phyloP scores from a whole-genome alignment of 1,284 basidiomycete species.

The Lentinus polychrous region DNA sequence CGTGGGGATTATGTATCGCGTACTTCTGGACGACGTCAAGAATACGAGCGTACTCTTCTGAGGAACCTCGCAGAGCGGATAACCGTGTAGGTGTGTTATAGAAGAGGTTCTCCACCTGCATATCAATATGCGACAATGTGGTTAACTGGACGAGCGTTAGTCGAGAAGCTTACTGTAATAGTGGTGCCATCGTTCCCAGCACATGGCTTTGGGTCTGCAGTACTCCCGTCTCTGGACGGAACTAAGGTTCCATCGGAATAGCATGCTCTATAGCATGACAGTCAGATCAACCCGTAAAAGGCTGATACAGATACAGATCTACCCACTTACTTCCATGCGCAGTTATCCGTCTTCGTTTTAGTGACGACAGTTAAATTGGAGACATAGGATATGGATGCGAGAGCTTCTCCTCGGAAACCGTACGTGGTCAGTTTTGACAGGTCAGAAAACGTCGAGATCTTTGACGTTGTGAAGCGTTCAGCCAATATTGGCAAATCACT shows the following conservation, averaged over 20 bases:
- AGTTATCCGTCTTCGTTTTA: conserved; percentile 75
- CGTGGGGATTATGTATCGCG: conserved; percentile 85
- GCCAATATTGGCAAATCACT: conserved; percentile 86
- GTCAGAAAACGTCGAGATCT: conserved; percentile 84
- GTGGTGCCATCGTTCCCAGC: conserved; percentile 95
- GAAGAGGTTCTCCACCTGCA: conserved; percentile 90
- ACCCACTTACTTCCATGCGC: conserved; percentile 83
- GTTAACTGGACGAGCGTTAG: neutral
- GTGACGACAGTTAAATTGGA: conserved; percentile 85
- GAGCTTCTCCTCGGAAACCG: conserved; percentile 95
- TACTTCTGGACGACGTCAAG: conserved; percentile 94
- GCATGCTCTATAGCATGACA: conserved; percentile 49
- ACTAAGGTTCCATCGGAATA: conserved; percentile 75
- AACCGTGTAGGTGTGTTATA: conserved; percentile 91
- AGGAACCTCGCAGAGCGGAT: conserved; percentile 76
- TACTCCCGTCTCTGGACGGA: conserved; percentile 61
- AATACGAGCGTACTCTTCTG: conserved; percentile 91
- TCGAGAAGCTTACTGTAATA: conserved; percentile 56
- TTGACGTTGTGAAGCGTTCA: conserved; percentile 95
- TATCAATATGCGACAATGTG: conserved; percentile 6
- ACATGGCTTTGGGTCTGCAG: conserved; percentile 76
- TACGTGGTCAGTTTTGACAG: conserved; percentile 85
- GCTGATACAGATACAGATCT: neutral
- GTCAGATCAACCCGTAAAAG: conserved; percentile 1
- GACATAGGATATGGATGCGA: conserved; percentile 96